Conservation (phyloP, 169 alveolate species). For the Plasmodium berghei region DNA sequence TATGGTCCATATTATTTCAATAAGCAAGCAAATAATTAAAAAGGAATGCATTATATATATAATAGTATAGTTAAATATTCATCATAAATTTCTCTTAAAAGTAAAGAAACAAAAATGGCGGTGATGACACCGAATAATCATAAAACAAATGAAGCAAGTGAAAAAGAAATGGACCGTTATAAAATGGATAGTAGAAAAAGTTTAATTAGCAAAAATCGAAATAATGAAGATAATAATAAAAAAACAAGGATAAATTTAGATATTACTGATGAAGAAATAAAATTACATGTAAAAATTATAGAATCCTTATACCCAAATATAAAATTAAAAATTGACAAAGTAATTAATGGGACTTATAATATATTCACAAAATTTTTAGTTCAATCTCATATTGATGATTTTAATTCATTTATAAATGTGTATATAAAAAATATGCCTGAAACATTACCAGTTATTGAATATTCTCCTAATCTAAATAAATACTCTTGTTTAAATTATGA, state of each 20-base stretch:
- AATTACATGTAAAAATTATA: slow-evolving; percentile 57
- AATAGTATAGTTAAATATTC: no score
- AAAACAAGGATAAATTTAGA: slow-evolving; percentile 24
- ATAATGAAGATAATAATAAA: slow-evolving; percentile 2
- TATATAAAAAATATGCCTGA: slow-evolving; percentile 77
- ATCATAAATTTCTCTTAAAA: no score
- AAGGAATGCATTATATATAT: no score
- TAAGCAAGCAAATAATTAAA: no score
- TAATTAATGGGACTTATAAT: slow-evolving; percentile 72
- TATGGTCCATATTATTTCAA: no score
- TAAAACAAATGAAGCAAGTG: no score
- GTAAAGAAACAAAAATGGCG: no score
- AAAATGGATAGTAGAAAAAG: no score
- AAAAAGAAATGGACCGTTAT: no score
- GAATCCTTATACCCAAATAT: slow-evolving; percentile 57
- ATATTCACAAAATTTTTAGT: slow-evolving; percentile 67
- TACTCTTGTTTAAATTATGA: slow-evolving; percentile 20
- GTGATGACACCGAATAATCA: no score
- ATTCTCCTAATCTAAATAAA: slow-evolving; percentile 36
- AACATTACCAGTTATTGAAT: slow-evolving; percentile 42
- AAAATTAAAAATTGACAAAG: slow-evolving; percentile 38
- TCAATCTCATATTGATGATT: slow-evolving; percentile 75
- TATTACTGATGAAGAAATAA: slow-evolving; percentile 69
- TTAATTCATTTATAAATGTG: slow-evolving; percentile 71
- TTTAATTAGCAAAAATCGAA: no score